phyloP scores from a whole-genome alignment of 208 protist genomes.

The Leishmania turanica region DNA sequence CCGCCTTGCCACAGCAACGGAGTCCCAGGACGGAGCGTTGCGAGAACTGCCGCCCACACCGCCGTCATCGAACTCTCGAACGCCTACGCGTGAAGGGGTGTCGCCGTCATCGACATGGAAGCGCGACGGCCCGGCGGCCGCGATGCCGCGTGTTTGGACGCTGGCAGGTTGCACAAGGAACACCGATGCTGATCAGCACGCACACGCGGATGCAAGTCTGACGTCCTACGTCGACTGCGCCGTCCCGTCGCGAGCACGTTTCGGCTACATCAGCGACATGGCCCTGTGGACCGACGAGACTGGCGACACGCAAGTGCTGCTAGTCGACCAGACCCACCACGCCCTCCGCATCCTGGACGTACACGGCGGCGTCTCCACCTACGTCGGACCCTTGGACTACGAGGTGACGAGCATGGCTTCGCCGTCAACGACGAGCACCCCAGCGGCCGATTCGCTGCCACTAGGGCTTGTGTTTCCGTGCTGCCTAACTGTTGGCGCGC shows the following conservation, averaged over 20 bases:
- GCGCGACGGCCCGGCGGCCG: not conserved
- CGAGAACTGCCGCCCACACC: not conserved
- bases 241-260: slow-evolving; percentile 29
- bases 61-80: not conserved
- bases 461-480: slow-evolving; percentile 22
- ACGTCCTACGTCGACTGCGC: slow-evolving; percentile 44
- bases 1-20: not conserved
- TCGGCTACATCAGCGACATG: slow-evolving; percentile 54
- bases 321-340: slow-evolving; percentile 49
- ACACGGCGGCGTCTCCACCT: slow-evolving; percentile 49
- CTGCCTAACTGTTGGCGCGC: slow-evolving; percentile 24
- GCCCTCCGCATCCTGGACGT: slow-evolving; percentile 49
- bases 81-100: not conserved
- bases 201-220: not conserved
- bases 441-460: slow-evolving; percentile 22
- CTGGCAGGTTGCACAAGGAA: slow-evolving; percentile 39
- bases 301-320: slow-evolving; percentile 42
- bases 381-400: slow-evolving; percentile 53
- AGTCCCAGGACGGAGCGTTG: not conserved
- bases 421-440: not conserved
- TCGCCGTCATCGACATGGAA: not conserved
- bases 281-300: slow-evolving; percentile 46
- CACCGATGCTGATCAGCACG: not conserved
- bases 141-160: slow-evolving; percentile 57
- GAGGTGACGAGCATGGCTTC: not conserved